These are phyloP conservation scores for Plasmodium ovale DNA, from an alignment of 169 alveolate species.

Conservation along the genomic window DNA sequence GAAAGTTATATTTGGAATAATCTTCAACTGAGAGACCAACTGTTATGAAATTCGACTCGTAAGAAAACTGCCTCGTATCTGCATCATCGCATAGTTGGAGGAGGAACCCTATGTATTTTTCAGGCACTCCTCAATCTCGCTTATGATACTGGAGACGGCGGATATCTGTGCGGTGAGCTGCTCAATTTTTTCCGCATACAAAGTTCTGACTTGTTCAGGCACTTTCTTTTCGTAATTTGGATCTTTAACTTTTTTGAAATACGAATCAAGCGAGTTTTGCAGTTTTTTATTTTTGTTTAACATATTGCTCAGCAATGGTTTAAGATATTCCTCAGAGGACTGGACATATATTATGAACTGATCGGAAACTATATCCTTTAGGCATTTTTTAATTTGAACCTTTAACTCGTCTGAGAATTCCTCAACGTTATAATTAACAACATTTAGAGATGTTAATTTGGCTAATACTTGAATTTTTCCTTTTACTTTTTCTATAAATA, in stretches of 20 bases:
- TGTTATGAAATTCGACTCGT: no score
- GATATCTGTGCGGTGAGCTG: conserved; percentile 77
- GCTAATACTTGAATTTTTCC: conserved; percentile 76
- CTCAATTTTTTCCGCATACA: conserved; percentile 85
- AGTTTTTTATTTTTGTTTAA: conserved; percentile 78
- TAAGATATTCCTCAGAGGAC: conserved; percentile 76
- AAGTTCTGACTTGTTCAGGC: conserved; percentile 85
- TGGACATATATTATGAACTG: conserved; percentile 81
- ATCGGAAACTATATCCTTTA: conserved; percentile 74
- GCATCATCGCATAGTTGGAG: no score
- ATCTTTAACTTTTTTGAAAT: conserved; percentile 82
- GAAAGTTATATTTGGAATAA: no score
- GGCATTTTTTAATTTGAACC: conserved; percentile 30
- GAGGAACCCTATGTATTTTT: conserved; percentile 19
- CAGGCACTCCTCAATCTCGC: conserved; percentile 69
- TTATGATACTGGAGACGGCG: conserved; percentile 45
- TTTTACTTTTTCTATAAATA: conserved; percentile 74
- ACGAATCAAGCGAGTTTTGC: conserved; percentile 82
- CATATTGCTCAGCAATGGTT: conserved; percentile 79
- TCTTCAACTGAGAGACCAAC: no score
- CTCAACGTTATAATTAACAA: conserved; percentile 67
- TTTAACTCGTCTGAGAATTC: conserved; percentile 52
- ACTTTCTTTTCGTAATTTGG: conserved; percentile 89
- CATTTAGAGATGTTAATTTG: conserved; percentile 35
- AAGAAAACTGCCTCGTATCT: no score